Conservation (phyloP, 805 yeast species). For the Schizosaccharomyces cryophilus region DNA sequence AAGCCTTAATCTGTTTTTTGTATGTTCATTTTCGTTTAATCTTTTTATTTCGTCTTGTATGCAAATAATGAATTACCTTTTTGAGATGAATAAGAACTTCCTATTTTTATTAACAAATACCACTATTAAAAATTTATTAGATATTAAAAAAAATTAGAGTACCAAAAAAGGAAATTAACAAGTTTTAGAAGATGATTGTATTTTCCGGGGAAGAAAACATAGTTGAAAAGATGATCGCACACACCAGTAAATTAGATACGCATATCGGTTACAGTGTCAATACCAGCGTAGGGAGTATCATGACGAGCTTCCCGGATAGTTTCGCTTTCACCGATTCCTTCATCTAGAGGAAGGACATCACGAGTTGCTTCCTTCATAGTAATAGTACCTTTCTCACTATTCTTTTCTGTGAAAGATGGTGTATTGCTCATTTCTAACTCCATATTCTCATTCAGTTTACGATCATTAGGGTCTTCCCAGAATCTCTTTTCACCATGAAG, state of each 20-base stretch:
- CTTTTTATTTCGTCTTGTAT: no score
- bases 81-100: no score
- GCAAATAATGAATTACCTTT: no score
- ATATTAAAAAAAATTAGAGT: no score
- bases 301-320: neutral
- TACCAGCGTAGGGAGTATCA: neutral
- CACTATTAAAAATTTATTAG: no score
- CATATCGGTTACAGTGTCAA: neutral
- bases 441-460: neutral
- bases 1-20: no score
- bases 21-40: no score
- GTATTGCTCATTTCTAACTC: neutral
- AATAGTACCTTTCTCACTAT: neutral
- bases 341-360: neutral
- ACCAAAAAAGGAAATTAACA: neutral
- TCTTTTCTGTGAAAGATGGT: neutral
- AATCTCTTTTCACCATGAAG: slow-evolving; percentile 2
- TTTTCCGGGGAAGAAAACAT: no score
- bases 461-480: slow-evolving; percentile 3
- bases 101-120: no score
- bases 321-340: neutral
- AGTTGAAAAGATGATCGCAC: no score
- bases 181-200: no score
- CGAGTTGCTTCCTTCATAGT: neutral
- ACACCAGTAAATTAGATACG: neutral